A percentile compares a stretch with the other conserved stretches of the same genome.
Evolutionary conservation across 2,329 filamentous ascomycete species (phyloP).

Genomic region (Pseudogymnoascus sp.): DNA sequence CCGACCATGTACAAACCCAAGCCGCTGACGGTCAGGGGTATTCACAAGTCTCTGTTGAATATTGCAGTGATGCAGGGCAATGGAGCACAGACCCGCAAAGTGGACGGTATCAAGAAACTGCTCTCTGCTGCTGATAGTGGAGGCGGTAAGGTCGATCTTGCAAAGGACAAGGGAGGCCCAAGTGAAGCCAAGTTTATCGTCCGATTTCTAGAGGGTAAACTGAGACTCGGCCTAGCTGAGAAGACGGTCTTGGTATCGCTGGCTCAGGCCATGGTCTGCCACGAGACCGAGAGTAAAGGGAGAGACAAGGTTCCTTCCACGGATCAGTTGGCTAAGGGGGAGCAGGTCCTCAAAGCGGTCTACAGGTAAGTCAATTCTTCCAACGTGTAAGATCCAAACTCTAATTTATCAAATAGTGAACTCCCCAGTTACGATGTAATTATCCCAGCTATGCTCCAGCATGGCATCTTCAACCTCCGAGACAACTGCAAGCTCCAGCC

Average conservation of each 20-base stretch:
- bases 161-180: conserved; percentile 83
- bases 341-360: conserved; percentile 80
- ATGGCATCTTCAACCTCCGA: conserved; percentile 76
- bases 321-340: conserved; percentile 73
- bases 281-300: conserved; percentile 68
- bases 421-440: conserved; percentile 94
- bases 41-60: conserved; percentile 79
- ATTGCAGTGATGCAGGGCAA: conserved; percentile 84
- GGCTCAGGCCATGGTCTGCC: conserved; percentile 78
- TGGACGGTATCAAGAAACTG: conserved; percentile 92
- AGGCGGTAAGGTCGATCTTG: conserved; percentile 78
- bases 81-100: conserved; percentile 83
- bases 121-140: conserved; percentile 80
- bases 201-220: conserved; percentile 87
- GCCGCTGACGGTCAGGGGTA: conserved; percentile 75
- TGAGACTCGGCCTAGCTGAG: conserved; percentile 85
- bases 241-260: conserved; percentile 85
- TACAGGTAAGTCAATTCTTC: conserved; percentile 56
- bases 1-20: conserved; percentile 99
- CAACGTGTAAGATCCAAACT: background rate
- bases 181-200: conserved; percentile 95
- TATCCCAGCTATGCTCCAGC: conserved; percentile 78
- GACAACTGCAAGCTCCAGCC: conserved; percentile 88
- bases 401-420: conserved; percentile 56
- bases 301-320: conserved; percentile 60